Base-by-base conservation (phyloP, 352 stramenopile species). In the Phytophthora rubi region DNA sequence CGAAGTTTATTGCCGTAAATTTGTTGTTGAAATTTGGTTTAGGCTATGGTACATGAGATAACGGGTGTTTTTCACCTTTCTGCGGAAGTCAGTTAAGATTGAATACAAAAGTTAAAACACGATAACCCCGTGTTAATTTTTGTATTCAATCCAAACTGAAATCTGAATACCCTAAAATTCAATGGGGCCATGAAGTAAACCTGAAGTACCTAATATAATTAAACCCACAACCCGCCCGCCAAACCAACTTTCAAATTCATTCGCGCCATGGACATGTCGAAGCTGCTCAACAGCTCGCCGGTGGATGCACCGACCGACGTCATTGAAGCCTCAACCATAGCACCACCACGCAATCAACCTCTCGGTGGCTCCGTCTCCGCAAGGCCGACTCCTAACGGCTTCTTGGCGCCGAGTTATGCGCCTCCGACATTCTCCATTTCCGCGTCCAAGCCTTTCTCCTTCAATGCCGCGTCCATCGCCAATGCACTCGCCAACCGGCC, bases 241-340 rank as follows among this genome's bases (percentile, higher is more conserved):
- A 13, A 42, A 42, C 15, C 15, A 10, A 42, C 35, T 2, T 42
- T 42, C 35, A 42, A 42, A 42, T 42, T 42, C 35, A 42, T 16
- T 42, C 35, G 10, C 35, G 48, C 28, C n/a, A 63, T 63, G 57
- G 57, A 63, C 28, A 54, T 63, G 6, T 55, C 57, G n/a, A 54
- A 54, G 57, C 30, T 55, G 18, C 45, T 64, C 30, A 64, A 56
- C 45, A 23, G 49, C 15, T 7, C 16, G 15, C 16, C 42, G 42
- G 42, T 10, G 42, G 13, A 48, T 13, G 42, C 13, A 15, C 42
- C 42, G 4, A 6, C 42, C 15, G 15, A 16, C 42, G 42, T 21
- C 42, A 26, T 26, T 26, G 42, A 21, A 12, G 15, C 42, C 13
- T 15, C 42, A 21, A 16, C 42, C 42, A 21, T n/a, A 21, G 42